Evolutionary conservation across 805 yeast genomes (phyloP).

Genomic region (Candida ponderosae): DNA sequence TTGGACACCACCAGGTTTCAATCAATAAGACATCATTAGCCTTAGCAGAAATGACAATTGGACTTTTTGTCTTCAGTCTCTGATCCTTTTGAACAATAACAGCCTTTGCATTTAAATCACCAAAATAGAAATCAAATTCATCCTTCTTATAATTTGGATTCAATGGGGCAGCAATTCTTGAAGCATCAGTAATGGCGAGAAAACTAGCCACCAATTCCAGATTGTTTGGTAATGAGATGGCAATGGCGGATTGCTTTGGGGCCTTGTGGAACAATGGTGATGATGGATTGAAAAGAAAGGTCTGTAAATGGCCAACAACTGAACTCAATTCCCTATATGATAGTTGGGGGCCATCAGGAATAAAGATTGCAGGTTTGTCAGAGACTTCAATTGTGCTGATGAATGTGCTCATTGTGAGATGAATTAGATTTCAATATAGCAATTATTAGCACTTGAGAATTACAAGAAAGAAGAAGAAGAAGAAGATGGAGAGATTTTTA

Average conservation of each 20-base stretch:
- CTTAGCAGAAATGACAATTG: slow-evolving; percentile 43
- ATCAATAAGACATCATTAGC: slow-evolving; percentile 39
- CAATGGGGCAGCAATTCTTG: slow-evolving; percentile 60
- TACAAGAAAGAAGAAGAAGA: too few relatives aligned
- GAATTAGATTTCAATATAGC: not conserved
- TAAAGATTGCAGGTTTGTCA: slow-evolving; percentile 32
- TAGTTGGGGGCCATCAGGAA: slow-evolving; percentile 41
- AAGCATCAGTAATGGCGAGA: slow-evolving; percentile 47
- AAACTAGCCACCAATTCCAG: slow-evolving; percentile 51
- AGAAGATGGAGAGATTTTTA: too few relatives aligned
- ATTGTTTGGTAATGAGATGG: slow-evolving; percentile 54
- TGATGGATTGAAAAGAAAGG: slow-evolving; percentile 30
- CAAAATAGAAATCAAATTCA: slow-evolving; percentile 60
- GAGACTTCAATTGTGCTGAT: slow-evolving; percentile 27
- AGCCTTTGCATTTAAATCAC: slow-evolving; percentile 49
- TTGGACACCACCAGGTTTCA: slow-evolving; percentile 40
- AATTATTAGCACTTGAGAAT: too few relatives aligned
- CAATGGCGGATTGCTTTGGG: slow-evolving; percentile 37
- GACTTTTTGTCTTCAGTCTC: slow-evolving; percentile 23
- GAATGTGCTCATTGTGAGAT: slow-evolving; percentile 33
- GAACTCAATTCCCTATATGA: slow-evolving; percentile 36
- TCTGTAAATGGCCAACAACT: slow-evolving; percentile 40
- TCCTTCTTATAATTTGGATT: slow-evolving; percentile 52
- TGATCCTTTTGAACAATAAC: slow-evolving; percentile 51
- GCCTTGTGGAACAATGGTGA: slow-evolving; percentile 33